phyloP scores from a whole-genome alignment of 352 stramenopile species.

The Globisporangium spiculum region DNA sequence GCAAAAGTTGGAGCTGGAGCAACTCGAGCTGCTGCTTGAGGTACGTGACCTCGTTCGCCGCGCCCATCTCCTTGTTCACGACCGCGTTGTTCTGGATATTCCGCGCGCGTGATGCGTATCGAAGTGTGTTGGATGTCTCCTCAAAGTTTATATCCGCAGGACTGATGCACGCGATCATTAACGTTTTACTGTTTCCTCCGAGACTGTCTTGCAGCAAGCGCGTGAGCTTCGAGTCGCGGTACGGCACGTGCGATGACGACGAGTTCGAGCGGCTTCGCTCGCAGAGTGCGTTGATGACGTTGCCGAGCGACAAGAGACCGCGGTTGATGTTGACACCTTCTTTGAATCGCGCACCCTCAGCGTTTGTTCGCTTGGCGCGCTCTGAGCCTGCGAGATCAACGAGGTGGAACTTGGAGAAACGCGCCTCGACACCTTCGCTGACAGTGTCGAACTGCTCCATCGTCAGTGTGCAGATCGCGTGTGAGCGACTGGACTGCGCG shows the following conservation, averaged over 20 bases:
- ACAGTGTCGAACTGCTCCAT: slow-evolving; percentile 65
- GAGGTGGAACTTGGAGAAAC: slow-evolving; percentile 90
- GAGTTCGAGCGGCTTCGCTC: slow-evolving; percentile 64
- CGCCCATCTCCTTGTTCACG: slow-evolving; percentile 95
- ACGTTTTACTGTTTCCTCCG: slow-evolving; percentile 89
- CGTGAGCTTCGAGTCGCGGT: slow-evolving; percentile 91
- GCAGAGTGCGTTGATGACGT: slow-evolving; percentile 93
- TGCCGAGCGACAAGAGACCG: slow-evolving; percentile 91
- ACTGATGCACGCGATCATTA: slow-evolving; percentile 88
- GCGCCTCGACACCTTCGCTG: slow-evolving; percentile 29
- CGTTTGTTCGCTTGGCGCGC: slow-evolving; percentile 86
- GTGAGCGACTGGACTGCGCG: slow-evolving; percentile 74
- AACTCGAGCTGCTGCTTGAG: slow-evolving; percentile 72
- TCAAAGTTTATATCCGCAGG: slow-evolving; percentile 81
- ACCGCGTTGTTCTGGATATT: slow-evolving; percentile 98
- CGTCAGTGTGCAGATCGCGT: slow-evolving; percentile 87
- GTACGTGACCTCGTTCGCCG: slow-evolving; percentile 64
- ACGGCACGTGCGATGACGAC: slow-evolving; percentile 60
- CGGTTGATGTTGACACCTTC: slow-evolving; percentile 95
- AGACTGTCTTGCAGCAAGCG: slow-evolving; percentile 87
- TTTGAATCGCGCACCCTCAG: slow-evolving; percentile 84
- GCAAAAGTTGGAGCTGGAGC: slow-evolving; percentile 56
- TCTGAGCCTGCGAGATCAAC: slow-evolving; percentile 96
- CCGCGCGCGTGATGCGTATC: slow-evolving; percentile 94
- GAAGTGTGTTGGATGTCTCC: slow-evolving; percentile 96